phyloP scores from a whole-genome alignment of 306 rosid species.

The Begonia fuchsioides region DNA sequence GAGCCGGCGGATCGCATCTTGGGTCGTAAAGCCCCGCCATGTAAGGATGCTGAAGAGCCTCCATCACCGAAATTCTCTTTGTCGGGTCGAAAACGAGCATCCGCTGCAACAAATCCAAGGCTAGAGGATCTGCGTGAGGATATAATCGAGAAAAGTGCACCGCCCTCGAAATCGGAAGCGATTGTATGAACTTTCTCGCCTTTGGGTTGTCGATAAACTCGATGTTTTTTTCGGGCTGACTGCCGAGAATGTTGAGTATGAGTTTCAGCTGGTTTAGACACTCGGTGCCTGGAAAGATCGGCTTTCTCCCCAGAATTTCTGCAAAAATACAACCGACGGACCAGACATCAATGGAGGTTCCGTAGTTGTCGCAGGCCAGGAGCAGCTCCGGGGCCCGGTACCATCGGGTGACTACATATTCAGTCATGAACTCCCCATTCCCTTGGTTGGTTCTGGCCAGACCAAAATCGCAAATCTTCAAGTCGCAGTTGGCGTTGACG shows the following conservation, averaged over 20 bases:
- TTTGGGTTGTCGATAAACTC: constrained; percentile 47
- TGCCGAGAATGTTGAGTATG: constrained; percentile 55
- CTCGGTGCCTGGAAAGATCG: constrained; percentile 34
- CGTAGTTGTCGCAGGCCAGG: constrained; percentile 57
- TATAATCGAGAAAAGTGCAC: constrained; percentile 38
- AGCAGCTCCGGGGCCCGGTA: constrained; percentile 83
- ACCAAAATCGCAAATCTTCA: constrained; percentile 46
- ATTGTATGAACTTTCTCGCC: constrained; percentile 42
- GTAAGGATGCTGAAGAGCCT: constrained; percentile 75
- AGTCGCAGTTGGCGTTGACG: constrained; percentile 50
- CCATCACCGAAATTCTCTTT: constrained; percentile 48
- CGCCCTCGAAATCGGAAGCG: constrained; percentile 44
- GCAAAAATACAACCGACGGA: too few species aligned
- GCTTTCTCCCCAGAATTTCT: constrained; percentile 13
- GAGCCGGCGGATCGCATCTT: constrained; percentile 35
- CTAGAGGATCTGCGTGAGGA: constrained; percentile 64
- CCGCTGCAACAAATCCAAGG: constrained; percentile 60
- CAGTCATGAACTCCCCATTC: constrained; percentile 39
- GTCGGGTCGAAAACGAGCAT: constrained; percentile 73
- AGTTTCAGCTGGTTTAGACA: constrained; percentile 61
- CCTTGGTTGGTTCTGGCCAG: constrained; percentile 56
- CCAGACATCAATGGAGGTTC: too few species aligned
- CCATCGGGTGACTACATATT: constrained; percentile 74
- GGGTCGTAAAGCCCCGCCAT: constrained; percentile 52
- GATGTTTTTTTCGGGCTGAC: constrained; percentile 40